Conservation (phyloP, 2,329 filamentous ascomycete species). For the Paecilomyces sp. region DNA sequence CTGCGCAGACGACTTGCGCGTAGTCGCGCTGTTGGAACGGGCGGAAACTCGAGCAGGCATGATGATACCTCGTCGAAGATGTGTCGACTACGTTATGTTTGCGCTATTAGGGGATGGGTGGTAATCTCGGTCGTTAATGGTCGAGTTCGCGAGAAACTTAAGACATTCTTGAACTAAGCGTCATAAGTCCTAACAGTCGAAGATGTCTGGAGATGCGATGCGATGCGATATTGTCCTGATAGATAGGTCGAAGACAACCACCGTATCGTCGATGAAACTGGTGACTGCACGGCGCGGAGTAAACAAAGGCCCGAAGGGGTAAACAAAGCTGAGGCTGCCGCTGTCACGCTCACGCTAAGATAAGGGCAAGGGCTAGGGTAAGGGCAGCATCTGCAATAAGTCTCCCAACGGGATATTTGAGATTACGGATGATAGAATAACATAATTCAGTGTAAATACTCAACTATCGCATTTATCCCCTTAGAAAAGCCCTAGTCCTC, state of each 20-base stretch:
- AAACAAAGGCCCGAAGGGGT: slow-evolving; percentile 36
- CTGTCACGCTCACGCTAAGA: slow-evolving; percentile 13
- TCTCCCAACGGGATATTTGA: slow-evolving; percentile 2
- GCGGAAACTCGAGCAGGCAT: slow-evolving; percentile 36
- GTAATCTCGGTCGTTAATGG: background rate
- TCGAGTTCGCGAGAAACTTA: background rate
- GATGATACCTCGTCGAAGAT: slow-evolving; percentile 6
- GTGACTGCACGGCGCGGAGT: slow-evolving; percentile 10
- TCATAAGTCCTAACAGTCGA: slow-evolving; percentile 6
- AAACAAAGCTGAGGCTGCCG: slow-evolving; percentile 12
- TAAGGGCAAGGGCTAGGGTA: slow-evolving; percentile 24
- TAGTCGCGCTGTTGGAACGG: slow-evolving; percentile 28
- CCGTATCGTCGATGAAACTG: slow-evolving; percentile 1
- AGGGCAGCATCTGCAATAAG: background rate
- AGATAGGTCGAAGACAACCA: background rate
- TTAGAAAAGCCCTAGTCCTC: background rate
- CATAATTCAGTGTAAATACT: background rate
- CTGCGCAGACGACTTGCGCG: slow-evolving; percentile 44
- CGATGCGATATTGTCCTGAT: background rate
- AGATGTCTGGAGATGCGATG: background rate
- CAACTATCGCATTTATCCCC: background rate
- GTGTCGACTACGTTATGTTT: slow-evolving; percentile 1
- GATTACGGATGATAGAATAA: background rate
- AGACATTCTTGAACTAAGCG: background rate
- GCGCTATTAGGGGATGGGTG: background rate